Base-by-base conservation (phyloP, 2,329 filamentous ascomycete genomes). In the Sarocladium oryzae region DNA sequence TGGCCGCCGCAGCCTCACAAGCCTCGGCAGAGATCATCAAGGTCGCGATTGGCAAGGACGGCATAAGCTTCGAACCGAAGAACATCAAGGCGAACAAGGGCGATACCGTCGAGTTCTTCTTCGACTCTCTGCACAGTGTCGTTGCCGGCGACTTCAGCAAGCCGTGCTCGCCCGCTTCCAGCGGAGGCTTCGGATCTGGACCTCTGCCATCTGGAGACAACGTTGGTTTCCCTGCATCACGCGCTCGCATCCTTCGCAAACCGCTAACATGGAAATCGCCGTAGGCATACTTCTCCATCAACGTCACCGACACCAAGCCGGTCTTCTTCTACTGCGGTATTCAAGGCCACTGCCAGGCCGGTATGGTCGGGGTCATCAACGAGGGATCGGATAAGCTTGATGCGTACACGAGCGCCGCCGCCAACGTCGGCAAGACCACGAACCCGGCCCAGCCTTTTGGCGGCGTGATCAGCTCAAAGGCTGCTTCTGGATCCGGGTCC, bases 351-450 rank as follows among this genome's bases (percentile, higher is more conserved):
- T 79, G 75, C 68, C 67, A 73, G 56, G 66, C 60, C 10, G 72
- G 72, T 56, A 75, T 74, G 73, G 68, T 70, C 16, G 72, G 69
- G 28, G 66, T 72, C 49, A 68, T 76, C 63, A 76, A 76, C 60
- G 67, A 70, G 60, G 61, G 64, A 54, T 66, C 66, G 16, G 53
- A 66, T 56, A 56, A 58, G 33, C 55, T 57, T 48, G 61, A 61
- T 13, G 49, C 58, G 56, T 64, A 70, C 57, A 63, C 59, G 56
- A 60, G 61, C 23, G 55, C 63, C 1, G 68, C 68, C 1, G 63
- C 63, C 3, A 52, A 55, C 36, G 64, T 63, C 8, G 58, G 54
- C 7, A 51, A 53, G 3, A 60, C 63, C 1, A 55, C 62, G 7
- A 53, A 65, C 5, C 66, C 66, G 5, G 40, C 58, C 1, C 35